Evolutionary conservation across 495 filamentous ascomycete genomes (phyloP).

Genomic region (Talaromyces liani): DNA sequence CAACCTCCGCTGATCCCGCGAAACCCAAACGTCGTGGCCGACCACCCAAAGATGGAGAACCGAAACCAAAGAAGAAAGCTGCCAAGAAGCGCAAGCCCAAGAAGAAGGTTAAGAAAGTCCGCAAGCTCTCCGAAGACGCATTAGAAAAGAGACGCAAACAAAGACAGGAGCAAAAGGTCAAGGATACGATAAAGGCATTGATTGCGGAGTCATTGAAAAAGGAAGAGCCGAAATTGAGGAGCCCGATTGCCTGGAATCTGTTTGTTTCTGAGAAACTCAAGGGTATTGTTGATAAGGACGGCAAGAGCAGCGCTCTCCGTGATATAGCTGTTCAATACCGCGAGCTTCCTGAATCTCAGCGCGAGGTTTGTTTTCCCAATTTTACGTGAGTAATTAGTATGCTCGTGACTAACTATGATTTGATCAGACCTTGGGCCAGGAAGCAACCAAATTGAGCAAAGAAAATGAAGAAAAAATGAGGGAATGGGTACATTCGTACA

Average conservation of each 20-base stretch:
- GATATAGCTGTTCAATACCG: conserved; percentile 15
- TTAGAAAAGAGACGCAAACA: conserved; percentile 3
- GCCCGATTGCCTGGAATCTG: conserved; percentile 13
- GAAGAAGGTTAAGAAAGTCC: conserved; percentile 8
- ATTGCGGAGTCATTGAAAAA: conserved; percentile 20
- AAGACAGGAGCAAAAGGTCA: conserved; percentile 1
- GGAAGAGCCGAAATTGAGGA: conserved; percentile 19
- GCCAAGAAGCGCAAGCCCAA: conserved; percentile 4
- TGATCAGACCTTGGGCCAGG: conserved; percentile 41
- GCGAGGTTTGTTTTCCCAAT: conserved; percentile 25
- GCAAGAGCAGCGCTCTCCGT: conserved; percentile 11
- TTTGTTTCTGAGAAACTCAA: conserved; percentile 17
- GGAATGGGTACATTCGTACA: conserved; percentile 53
- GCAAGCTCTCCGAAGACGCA: not conserved
- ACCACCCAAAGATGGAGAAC: not conserved
- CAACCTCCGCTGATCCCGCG: not conserved
- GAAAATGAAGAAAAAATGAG: conserved; percentile 35
- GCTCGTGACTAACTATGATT: not conserved
- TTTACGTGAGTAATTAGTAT: not conserved
- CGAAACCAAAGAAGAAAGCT: not conserved
- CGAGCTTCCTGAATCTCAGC: conserved; percentile 18
- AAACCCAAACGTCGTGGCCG: not conserved
- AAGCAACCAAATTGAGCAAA: conserved; percentile 36
- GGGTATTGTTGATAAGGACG: conserved; percentile 4
- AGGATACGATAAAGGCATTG: conserved; percentile 9